Conservation (phyloP, 1,284 basidiomycete species). For the Leccinum pachyderme region DNA sequence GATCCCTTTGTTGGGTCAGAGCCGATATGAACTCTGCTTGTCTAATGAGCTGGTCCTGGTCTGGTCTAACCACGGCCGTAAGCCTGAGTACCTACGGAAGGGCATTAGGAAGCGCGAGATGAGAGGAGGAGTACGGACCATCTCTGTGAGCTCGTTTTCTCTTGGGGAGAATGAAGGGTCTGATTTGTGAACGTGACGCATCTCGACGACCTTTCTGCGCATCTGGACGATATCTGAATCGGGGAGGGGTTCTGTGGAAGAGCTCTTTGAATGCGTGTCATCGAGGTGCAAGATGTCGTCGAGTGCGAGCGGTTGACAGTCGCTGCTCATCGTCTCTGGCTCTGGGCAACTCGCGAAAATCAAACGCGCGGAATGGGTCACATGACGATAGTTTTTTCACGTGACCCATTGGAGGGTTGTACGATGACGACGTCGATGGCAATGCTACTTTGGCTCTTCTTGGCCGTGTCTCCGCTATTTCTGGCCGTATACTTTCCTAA, state of each 20-base stretch:
- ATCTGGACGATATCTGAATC: conserved; percentile 27
- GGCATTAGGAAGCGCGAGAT: conserved; percentile 8
- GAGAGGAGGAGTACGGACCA: conserved; percentile 42
- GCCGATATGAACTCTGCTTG: conserved; percentile 62
- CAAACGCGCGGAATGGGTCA: conserved; percentile 34
- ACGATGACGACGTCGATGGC: background rate
- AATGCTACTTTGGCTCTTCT: conserved; percentile 47
- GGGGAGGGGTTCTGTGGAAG: conserved; percentile 23
- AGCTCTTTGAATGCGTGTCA: conserved; percentile 15
- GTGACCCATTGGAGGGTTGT: conserved; percentile 13
- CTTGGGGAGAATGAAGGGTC: conserved; percentile 26
- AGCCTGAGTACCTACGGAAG: conserved; percentile 50
- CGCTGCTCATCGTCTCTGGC: conserved; percentile 27
- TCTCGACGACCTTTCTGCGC: conserved; percentile 14
- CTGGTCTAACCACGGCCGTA: conserved; percentile 39
- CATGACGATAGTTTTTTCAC: conserved; percentile 30
- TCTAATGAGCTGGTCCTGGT: conserved; percentile 48
- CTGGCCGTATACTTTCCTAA: conserved; percentile 62
- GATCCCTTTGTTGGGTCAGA: conserved; percentile 57
- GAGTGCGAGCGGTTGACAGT: conserved; percentile 36
- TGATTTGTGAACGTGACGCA: background rate
- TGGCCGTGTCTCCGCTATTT: conserved; percentile 54
- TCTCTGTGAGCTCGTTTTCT: conserved; percentile 55
- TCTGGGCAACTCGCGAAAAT: conserved; percentile 19
- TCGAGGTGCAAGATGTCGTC: conserved; percentile 42